Evolutionary conservation across 2,329 filamentous ascomycete genomes (phyloP), one percentile per base, ranked within the genome.

Genomic region (Incumbomyces lentus): DNA sequence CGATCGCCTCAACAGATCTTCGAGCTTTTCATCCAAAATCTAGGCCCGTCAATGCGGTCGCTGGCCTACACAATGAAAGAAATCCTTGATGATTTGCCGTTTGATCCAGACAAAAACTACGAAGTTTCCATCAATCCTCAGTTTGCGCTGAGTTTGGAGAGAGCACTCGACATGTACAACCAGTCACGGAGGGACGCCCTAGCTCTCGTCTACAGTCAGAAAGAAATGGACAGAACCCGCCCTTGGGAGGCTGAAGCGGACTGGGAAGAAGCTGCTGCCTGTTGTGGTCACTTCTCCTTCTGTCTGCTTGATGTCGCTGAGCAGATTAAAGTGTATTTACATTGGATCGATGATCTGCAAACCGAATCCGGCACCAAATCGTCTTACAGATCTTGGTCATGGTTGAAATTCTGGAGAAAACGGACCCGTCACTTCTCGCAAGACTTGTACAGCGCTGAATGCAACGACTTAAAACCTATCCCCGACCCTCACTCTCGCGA

Each of bases 231-330:
- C 10, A 78, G 78, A 48, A 71, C 79, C 2, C 75, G 79, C 35
- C 81, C 83, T 0, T 74, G 86, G 44, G 83, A 84, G 51, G 75
- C 90, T 7, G 83, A 93, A 60, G 92, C 90, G 2, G 92, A 96
- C 62, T 88, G 95, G 48, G 92, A 98, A 62, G 92, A 98, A 64
- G 89, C 96, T 10, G 89, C 90, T 34, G 90, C 92, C n/a, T 93
- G 89, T 47, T 98, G 92, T 59, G 90, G 92, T 0, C 89, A 96
- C 64, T 98, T 96, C 61, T 90, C 86, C 60, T 95, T 92, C 62
- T 93, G 85, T 36, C 71, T 98, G 19, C 78, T 92, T 52, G 85
- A 92, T 55, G 90, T 96, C 59, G 89, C 87, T 0, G 86, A 94
- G 60, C 88, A 95, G 60, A 84, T 94, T 68, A 79, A 86, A 54